Evolutionary conservation across 768 basidiomycete species (phyloP).

Genomic region (Butyriboletus loyo): DNA sequence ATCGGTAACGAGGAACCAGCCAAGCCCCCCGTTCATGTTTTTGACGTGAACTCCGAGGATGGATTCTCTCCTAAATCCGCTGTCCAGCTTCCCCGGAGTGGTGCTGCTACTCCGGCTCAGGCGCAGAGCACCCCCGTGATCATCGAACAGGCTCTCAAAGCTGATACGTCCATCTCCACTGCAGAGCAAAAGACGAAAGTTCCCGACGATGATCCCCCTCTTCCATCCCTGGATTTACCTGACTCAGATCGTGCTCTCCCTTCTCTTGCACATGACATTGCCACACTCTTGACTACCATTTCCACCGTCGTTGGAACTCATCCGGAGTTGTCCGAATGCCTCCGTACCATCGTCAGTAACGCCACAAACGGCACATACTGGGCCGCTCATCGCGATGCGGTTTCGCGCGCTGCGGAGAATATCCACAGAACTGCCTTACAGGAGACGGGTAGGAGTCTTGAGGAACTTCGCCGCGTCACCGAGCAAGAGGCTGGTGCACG

Average conservation of each 20-base stretch:
- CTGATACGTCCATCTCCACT: slow-evolving; percentile 4
- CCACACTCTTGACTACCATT: slow-evolving; percentile 55
- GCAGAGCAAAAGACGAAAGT: slow-evolving; percentile 11
- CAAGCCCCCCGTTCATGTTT: slow-evolving; percentile 65
- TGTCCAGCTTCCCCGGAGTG: slow-evolving; percentile 14
- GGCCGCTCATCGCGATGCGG: slow-evolving; percentile 55
- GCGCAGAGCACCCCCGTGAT: slow-evolving; percentile 42
- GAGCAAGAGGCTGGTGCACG: slow-evolving; percentile 66
- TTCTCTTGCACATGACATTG: slow-evolving; percentile 63
- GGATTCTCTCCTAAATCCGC: slow-evolving; percentile 15
- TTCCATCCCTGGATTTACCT: slow-evolving; percentile 43
- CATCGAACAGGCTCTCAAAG: slow-evolving; percentile 20
- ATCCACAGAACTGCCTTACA: slow-evolving; percentile 45
- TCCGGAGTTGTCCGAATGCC: slow-evolving; percentile 66
- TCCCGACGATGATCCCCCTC: slow-evolving; percentile 44
- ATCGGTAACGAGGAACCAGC: slow-evolving; percentile 39
- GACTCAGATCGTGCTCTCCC: slow-evolving; percentile 28
- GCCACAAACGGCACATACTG: slow-evolving; percentile 67
- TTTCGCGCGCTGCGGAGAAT: slow-evolving; percentile 56
- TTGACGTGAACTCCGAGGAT: slow-evolving; percentile 36
- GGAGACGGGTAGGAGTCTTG: slow-evolving; percentile 38
- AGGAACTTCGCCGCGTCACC: slow-evolving; percentile 43
- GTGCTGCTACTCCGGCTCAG: slow-evolving; percentile 32
- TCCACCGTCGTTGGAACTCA: slow-evolving; percentile 56
- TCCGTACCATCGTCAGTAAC: slow-evolving; percentile 64